Base-by-base conservation (phyloP, 345 rosid species). In the Nasturtium officinale region DNA sequence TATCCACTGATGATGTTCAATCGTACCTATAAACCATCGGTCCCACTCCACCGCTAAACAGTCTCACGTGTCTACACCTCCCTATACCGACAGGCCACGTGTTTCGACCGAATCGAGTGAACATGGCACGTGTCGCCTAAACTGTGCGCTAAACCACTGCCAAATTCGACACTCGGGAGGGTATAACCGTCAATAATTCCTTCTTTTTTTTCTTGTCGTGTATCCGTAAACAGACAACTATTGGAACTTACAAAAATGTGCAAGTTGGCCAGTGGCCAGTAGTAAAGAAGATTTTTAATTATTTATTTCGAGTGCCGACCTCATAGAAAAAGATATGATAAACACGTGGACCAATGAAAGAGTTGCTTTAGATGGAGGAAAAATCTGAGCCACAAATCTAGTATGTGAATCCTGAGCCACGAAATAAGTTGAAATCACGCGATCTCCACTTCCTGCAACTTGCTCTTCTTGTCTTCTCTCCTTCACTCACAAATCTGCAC, bases 331-430 rank as follows among this genome's bases (percentile, higher is more conserved):
- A 52, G 59, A 72, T 77, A 72, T 71, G 63, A 10, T 2, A 0
- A 17, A 77, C 73, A 72, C 73, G 73, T 72, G 77, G 73, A 66
- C 80, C 77, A 77, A 77, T 77, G 21, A 66, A 4, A 77, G 72
- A 32, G 35, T 33, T 50, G 68, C 16, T 77, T 65, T 77, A 65
- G 80, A 77, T 71, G 80, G 80, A 65, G 69, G 52, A 65, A 4
- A 23, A 25, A 77, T 72, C 51, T 77, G 5, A 51, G 58, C 80
- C 77, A 60, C 77, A 59, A 72, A 72, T 65, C 80, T 71, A 13
- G 6, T 26, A 1, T 13, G 68, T 26, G 45, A 59, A 72, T 58
- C 47, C 66, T 59, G 29, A 40, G 77, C 77, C 80, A 72, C 77
- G 7, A 37, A 71, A 37, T 32, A 21, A 75, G 47, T 75, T 53